phyloP scores from a whole-genome alignment of 139 green algal genomes.

The Chara braunii region DNA sequence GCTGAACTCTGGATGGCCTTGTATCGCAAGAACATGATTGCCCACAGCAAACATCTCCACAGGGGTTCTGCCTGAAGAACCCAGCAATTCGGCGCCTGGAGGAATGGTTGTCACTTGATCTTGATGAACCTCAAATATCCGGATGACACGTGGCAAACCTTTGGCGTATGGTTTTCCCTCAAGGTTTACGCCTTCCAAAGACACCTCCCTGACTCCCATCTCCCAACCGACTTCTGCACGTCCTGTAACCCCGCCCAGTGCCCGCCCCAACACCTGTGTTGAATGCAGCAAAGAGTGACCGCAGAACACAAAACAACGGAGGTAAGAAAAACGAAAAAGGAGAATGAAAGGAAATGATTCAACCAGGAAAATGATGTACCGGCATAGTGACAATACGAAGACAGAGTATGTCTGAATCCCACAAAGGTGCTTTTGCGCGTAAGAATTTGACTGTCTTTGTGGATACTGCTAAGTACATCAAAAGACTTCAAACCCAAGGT shows the following conservation, averaged over 20 bases:
- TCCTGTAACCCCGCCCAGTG: conserved; percentile 7
- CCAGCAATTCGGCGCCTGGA: conserved; percentile 24
- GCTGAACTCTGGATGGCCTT: conserved; percentile 36
- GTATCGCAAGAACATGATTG: conserved; percentile 14
- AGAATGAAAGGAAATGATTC: too few species aligned
- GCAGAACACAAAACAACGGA: too few species aligned
- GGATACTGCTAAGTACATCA: too few species aligned
- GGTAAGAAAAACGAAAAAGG: too few species aligned
- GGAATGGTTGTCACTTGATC: conserved; percentile 16
- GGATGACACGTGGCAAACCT: background rate
- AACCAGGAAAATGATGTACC: too few species aligned
- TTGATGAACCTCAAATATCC: background rate
- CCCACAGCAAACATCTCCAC: conserved; percentile 35
- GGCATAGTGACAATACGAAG: too few species aligned
- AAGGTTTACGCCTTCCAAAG: background rate
- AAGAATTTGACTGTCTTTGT: too few species aligned
- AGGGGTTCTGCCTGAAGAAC: background rate
- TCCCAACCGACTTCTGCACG: conserved; percentile 4
- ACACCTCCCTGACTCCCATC: conserved; percentile 6
- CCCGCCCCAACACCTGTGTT: conserved; percentile 16
- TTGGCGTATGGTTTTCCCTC: conserved; percentile 5
- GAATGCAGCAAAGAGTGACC: too few species aligned
- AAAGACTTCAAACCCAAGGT: too few species aligned
- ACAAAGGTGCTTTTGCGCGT: too few species aligned
- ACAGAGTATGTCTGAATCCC: too few species aligned